phyloP scores from a whole-genome alignment of 2,329 filamentous ascomycete genomes.

The Clarireedia hainanense region DNA sequence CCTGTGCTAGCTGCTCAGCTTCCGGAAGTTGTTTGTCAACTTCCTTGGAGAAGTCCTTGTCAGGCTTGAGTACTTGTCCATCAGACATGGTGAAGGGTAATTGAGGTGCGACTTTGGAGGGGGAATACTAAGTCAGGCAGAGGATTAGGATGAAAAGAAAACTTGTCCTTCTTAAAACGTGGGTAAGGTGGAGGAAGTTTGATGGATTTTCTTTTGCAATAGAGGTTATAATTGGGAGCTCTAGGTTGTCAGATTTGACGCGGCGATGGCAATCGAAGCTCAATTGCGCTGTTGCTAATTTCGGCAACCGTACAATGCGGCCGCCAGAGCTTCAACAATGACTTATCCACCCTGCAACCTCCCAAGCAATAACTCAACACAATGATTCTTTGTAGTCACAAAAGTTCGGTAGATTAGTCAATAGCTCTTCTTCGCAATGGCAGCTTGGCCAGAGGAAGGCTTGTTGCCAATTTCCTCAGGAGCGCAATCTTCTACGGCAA shows the following conservation, averaged over 20 bases:
- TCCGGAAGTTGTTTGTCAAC: conserved; percentile 87
- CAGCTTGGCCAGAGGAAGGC: too few species aligned
- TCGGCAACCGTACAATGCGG: too few species aligned
- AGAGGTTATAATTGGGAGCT: neutral
- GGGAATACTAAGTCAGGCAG: neutral
- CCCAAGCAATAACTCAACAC: too few species aligned
- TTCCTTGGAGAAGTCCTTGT: conserved; percentile 98
- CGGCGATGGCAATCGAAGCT: conserved; percentile 6
- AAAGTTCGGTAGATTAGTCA: too few species aligned
- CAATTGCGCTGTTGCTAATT: neutral
- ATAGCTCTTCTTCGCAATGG: too few species aligned
- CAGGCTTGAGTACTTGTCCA: conserved; percentile 45
- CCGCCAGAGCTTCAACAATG: too few species aligned
- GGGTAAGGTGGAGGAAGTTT: neutral
- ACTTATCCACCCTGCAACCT: too few species aligned
- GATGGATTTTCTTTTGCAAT: neutral
- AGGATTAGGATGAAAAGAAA: neutral
- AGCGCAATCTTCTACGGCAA: too few species aligned
- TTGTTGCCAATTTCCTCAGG: too few species aligned
- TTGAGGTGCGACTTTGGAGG: neutral
- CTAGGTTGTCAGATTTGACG: conserved; percentile 11
- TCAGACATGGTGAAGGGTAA: conserved; percentile 27
- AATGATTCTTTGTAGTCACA: too few species aligned
- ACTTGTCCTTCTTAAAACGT: neutral
- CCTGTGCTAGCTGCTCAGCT: conserved; percentile 82